Evolutionary conservation across 108 stramenopile genomes (phyloP).

Genomic region (Cyclotella baltica): DNA sequence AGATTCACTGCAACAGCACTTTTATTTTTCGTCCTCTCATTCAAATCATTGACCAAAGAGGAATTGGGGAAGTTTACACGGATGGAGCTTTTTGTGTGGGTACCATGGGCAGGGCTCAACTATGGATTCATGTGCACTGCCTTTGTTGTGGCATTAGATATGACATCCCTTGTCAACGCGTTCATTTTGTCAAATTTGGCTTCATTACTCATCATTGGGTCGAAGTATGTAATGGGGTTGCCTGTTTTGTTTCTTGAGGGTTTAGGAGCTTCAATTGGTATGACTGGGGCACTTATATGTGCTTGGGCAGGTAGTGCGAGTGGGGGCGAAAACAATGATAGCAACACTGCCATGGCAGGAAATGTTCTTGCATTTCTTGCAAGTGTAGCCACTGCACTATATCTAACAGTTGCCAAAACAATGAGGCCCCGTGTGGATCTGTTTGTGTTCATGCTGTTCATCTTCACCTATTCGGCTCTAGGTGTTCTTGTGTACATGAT

Average conservation of each 20-base stretch:
- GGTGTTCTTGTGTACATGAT: slow-evolving; percentile 49
- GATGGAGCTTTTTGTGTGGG: slow-evolving; percentile 48
- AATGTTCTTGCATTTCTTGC: slow-evolving; percentile 62
- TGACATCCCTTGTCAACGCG: slow-evolving; percentile 71
- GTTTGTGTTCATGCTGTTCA: slow-evolving; percentile 67
- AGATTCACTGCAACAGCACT: slow-evolving; percentile 54
- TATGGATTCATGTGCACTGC: slow-evolving; percentile 54
- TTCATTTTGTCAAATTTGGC: slow-evolving; percentile 45
- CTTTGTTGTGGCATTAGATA: slow-evolving; percentile 60
- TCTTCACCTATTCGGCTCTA: slow-evolving; percentile 55
- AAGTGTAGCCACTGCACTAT: slow-evolving; percentile 45
- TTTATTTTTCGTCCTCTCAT: slow-evolving; percentile 35
- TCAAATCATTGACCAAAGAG: slow-evolving; percentile 28
- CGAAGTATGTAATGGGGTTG: slow-evolving; percentile 54
- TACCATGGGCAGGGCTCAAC: slow-evolving; percentile 48
- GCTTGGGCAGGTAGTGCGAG: slow-evolving; percentile 2
- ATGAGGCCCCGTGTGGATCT: slow-evolving; percentile 51
- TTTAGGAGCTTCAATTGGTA: slow-evolving; percentile 61
- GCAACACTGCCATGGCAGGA: slow-evolving; percentile 39
- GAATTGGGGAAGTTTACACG: slow-evolving; percentile 52
- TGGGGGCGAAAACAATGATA: not conserved
- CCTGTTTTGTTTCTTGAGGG: slow-evolving; percentile 54
- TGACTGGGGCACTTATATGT: slow-evolving; percentile 66
- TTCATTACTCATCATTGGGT: slow-evolving; percentile 58
- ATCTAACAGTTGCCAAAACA: slow-evolving; percentile 60